Evolutionary conservation across 2,329 filamentous ascomycete genomes (phyloP).

Genomic region (Exophiala aquamarina): DNA sequence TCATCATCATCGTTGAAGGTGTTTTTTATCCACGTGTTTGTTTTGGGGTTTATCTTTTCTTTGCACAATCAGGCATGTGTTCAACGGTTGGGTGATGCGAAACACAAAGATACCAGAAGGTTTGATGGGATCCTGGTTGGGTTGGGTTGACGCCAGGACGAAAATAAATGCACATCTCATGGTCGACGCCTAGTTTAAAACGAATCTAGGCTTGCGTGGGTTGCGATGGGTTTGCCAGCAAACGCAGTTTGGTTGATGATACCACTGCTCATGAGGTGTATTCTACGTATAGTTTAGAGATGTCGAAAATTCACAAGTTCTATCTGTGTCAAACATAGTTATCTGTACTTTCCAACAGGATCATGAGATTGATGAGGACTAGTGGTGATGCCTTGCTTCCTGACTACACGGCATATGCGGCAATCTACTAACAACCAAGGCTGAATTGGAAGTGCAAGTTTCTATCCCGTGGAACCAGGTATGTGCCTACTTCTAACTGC

Average conservation of each 20-base stretch:
- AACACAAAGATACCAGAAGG: constrained; percentile 22
- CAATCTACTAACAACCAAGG: no score
- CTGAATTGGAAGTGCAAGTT: no score
- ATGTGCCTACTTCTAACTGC: no score
- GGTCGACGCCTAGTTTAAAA: constrained; percentile 23
- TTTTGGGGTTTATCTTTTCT: constrained; percentile 15
- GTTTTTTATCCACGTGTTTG: constrained; percentile 11
- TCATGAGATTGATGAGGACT: neutral
- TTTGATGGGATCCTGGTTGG: constrained; percentile 14
- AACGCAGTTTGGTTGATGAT: constrained; percentile 14
- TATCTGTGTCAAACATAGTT: constrained; percentile 4
- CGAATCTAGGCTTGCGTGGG: constrained; percentile 15
- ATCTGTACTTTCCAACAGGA: neutral
- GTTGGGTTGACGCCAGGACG: constrained; percentile 17
- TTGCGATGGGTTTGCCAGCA: constrained; percentile 7
- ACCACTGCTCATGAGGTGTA: constrained; percentile 24
- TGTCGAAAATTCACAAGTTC: constrained; percentile 17
- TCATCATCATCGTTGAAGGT: constrained; percentile 18
- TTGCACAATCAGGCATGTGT: constrained; percentile 11
- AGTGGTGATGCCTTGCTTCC: constrained; percentile 1
- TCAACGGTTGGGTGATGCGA: constrained; percentile 13
- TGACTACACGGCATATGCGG: no score
- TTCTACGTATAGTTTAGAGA: constrained; percentile 20
- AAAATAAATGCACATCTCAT: constrained; percentile 21
- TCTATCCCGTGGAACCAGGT: no score